Percentiles rank a stretch among this genome's conserved stretches.
Evolutionary conservation across 2,329 filamentous ascomycete species (phyloP).

Genomic region (Alternaria sp.): DNA sequence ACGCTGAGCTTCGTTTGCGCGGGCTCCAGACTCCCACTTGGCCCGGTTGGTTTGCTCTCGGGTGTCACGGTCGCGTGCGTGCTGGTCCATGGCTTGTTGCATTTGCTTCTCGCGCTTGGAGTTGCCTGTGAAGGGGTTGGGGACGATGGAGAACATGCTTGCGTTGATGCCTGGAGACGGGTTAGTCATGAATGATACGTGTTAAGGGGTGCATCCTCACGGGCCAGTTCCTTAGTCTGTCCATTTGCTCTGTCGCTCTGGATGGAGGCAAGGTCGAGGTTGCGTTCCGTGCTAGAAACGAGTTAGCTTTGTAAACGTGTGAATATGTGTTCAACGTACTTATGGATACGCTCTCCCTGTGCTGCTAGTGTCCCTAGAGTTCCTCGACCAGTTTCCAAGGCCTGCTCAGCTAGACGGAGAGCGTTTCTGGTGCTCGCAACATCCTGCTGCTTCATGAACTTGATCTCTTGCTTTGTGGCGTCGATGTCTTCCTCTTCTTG

Average conservation of each 20-base stretch:
- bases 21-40: slow-evolving; percentile 49
- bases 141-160: slow-evolving; percentile 86
- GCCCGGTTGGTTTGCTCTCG: slow-evolving; percentile 63
- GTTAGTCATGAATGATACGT: not conserved
- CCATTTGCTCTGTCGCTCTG: slow-evolving; percentile 81
- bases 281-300: slow-evolving; percentile 62
- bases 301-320: slow-evolving; percentile 38
- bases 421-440: slow-evolving; percentile 75
- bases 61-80: slow-evolving; percentile 62
- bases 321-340: slow-evolving; percentile 11
- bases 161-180: slow-evolving; percentile 66
- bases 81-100: slow-evolving; percentile 68
- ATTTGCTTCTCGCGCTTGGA: slow-evolving; percentile 64
- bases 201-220: slow-evolving; percentile 4
- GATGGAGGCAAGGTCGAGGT: slow-evolving; percentile 79
- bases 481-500: slow-evolving; percentile 77
- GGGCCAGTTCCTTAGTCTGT: slow-evolving; percentile 82
- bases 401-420: slow-evolving; percentile 65
- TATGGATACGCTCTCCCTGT: slow-evolving; percentile 47
- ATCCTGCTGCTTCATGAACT: slow-evolving; percentile 74
- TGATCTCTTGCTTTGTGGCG: slow-evolving; percentile 75
- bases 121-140: slow-evolving; percentile 64
- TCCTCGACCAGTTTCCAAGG: slow-evolving; percentile 70
- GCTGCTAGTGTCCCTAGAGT: slow-evolving; percentile 39
- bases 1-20: slow-evolving; percentile 30